Evolutionary conservation across 164 flowering plant genomes (phyloP).

Genomic region (Stephania japonica): DNA sequence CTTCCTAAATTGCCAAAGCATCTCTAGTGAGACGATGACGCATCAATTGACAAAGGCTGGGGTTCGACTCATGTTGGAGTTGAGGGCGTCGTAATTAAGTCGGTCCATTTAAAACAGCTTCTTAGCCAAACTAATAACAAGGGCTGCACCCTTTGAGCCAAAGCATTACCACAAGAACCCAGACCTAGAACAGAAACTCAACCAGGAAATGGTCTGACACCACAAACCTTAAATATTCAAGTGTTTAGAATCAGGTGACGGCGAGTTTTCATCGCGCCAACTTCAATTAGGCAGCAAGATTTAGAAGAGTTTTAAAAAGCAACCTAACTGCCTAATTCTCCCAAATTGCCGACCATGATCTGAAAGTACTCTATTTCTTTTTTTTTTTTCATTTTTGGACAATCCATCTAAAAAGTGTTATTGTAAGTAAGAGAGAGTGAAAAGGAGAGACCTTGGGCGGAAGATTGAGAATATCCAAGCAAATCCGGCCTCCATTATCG

Average conservation of each 20-base stretch:
- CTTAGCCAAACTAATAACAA: neutral
- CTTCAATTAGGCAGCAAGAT: neutral
- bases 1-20: neutral
- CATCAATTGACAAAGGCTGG: neutral
- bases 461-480: slow-evolving; percentile 89
- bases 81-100: too few relatives aligned
- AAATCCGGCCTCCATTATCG: slow-evolving; percentile 83
- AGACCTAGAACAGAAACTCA: too few relatives aligned
- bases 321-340: too few relatives aligned
- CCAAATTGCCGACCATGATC: too few relatives aligned
- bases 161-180: neutral
- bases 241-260: neutral
- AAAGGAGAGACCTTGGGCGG: slow-evolving; percentile 62
- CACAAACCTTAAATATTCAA: too few relatives aligned
- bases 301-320: too few relatives aligned
- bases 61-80: neutral
- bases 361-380: too few relatives aligned
- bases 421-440: neutral
- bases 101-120: too few relatives aligned
- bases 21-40: neutral
- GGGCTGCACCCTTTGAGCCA: neutral
- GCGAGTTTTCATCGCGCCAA: neutral
- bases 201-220: too few relatives aligned
- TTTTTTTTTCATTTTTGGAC: neutral
- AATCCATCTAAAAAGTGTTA: neutral